A percentile compares a stretch with the other conserved stretches of the same genome.
These are phyloP conservation scores for Hanseniaspora lachancei DNA, from an alignment of 805 yeast species.

Conservation along the genomic window DNA sequence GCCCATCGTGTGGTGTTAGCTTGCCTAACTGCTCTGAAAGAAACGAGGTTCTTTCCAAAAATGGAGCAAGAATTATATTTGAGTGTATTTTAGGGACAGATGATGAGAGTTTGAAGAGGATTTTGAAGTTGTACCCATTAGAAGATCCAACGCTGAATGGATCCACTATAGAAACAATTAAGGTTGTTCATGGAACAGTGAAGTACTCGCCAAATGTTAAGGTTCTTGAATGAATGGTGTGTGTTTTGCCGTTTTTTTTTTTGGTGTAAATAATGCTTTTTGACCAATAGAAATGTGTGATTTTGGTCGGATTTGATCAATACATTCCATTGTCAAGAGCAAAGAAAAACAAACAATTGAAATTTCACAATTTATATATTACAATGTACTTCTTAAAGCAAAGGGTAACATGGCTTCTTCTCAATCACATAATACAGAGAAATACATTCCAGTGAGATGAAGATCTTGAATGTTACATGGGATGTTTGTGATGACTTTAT, in stretches of 20 bases:
- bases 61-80: conserved; percentile 63
- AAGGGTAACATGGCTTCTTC: too few species aligned
- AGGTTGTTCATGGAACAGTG: conserved; percentile 41
- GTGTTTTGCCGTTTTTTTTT: too few species aligned
- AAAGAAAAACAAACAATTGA: background rate
- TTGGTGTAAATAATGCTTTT: background rate
- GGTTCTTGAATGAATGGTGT: conserved; percentile 24
- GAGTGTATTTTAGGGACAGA: conserved; percentile 46
- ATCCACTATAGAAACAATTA: conserved; percentile 65
- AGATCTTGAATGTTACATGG: too few species aligned
- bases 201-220: conserved; percentile 51
- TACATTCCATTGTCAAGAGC: too few species aligned
- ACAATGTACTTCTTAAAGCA: too few species aligned
- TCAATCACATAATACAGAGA: too few species aligned
- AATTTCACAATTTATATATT: background rate
- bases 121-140: conserved; percentile 52
- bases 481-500: too few species aligned
- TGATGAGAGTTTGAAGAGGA: conserved; percentile 21
- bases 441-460: too few species aligned
- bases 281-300: background rate
- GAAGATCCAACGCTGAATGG: conserved; percentile 68
- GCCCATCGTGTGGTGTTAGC: conserved; percentile 68
- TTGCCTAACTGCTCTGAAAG: conserved; percentile 69
- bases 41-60: conserved; percentile 72
- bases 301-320: too few species aligned